Evolutionary conservation across 2,329 filamentous ascomycete species (phyloP).

Genomic region (Fusarium sterilihyphosum): DNA sequence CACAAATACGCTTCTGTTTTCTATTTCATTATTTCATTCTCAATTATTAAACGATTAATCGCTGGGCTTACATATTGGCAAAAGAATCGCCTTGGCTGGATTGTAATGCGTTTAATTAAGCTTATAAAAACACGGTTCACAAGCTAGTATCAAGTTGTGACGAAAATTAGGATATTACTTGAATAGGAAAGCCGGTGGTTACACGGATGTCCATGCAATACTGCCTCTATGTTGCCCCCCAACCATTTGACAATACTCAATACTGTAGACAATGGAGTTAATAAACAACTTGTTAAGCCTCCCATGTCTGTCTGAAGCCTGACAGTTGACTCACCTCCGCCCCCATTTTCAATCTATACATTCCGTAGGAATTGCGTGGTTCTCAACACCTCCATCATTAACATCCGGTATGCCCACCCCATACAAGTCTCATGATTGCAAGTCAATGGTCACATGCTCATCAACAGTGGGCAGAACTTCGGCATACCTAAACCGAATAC

Average conservation of each 20-base stretch:
- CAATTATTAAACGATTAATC: background rate
- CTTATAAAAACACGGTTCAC: background rate
- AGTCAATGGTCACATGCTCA: conserved; percentile 10
- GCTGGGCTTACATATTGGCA: background rate
- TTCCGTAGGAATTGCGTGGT: background rate
- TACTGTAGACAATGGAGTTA: background rate
- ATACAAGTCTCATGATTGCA: background rate
- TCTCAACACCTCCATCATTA: background rate
- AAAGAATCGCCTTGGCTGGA: background rate
- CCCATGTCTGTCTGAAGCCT: background rate
- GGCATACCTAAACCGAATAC: background rate
- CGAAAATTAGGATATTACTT: background rate
- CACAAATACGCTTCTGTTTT: background rate
- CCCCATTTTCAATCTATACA: background rate
- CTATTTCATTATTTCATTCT: too few species aligned
- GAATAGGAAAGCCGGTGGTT: background rate
- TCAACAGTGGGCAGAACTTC: background rate
- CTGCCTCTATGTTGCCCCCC: background rate
- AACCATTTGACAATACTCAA: background rate
- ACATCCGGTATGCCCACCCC: background rate
- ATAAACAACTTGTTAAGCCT: background rate
- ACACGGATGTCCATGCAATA: background rate
- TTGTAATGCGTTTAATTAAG: background rate
- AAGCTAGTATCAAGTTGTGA: background rate
- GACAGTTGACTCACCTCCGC: background rate